Percentiles rank a stretch among this genome's conserved stretches.
Evolutionary conservation across 164 flowering plant genomes (phyloP).

Genomic region (Tinospora cordifolia): DNA sequence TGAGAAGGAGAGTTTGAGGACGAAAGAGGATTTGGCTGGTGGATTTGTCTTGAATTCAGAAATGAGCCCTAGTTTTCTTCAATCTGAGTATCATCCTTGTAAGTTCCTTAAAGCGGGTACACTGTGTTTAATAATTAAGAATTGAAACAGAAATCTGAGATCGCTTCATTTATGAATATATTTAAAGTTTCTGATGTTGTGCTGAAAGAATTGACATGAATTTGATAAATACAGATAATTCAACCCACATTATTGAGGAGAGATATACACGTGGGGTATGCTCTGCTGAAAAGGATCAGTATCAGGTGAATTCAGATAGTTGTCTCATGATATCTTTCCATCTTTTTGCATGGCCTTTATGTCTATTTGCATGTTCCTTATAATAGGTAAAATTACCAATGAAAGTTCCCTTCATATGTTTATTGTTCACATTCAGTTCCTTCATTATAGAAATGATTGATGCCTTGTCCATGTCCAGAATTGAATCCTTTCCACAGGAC

Average conservation of each 20-base stretch:
- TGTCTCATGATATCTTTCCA: background rate
- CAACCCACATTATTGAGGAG: conserved; percentile 8
- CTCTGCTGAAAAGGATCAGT: conserved; percentile 17
- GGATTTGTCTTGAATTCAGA: conserved; percentile 17
- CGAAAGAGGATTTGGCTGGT: conserved; percentile 18
- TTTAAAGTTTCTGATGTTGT: background rate
- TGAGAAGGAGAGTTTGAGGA: conserved; percentile 18
- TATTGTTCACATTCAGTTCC: no score
- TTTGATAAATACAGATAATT: conserved; percentile 23
- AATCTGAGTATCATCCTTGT: conserved; percentile 21
- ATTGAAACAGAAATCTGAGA: background rate
- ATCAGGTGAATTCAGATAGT: conserved; percentile 21
- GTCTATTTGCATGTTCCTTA: background rate
- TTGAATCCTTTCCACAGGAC: no score
- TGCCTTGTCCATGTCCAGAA: no score
- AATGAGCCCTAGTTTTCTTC: conserved; percentile 13
- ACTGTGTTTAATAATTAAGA: background rate
- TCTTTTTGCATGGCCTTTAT: background rate
- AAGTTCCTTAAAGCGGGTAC: conserved; percentile 8
- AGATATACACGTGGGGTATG: conserved; percentile 9
- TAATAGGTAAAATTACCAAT: background rate
- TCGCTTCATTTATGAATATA: background rate
- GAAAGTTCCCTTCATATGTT: no score
- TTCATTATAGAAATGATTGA: no score
- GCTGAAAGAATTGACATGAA: background rate